phyloP scores from a whole-genome alignment of 805 yeast species.

The Huiozyma naganishii region DNA sequence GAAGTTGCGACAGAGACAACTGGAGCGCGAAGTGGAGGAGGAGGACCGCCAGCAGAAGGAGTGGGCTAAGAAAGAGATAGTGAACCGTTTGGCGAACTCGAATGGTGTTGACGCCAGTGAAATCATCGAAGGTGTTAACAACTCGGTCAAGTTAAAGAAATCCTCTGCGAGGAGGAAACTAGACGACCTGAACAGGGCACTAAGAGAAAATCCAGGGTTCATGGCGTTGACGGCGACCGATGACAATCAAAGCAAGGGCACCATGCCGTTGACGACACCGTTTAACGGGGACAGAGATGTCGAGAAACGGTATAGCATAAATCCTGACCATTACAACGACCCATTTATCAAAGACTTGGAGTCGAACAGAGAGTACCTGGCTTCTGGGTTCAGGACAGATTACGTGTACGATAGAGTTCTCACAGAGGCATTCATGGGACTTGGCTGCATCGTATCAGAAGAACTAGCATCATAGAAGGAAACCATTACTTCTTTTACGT shows the following conservation, averaged over 20 bases:
- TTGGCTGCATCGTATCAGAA: slow-evolving; percentile 66
- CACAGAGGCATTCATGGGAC: slow-evolving; percentile 82
- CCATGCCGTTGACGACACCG: slow-evolving; percentile 69
- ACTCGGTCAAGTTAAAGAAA: slow-evolving; percentile 44
- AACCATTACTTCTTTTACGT: neutral
- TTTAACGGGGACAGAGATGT: slow-evolving; percentile 79
- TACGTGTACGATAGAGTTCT: slow-evolving; percentile 64
- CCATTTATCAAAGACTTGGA: slow-evolving; percentile 47
- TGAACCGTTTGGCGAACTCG: slow-evolving; percentile 36
- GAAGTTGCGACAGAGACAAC: slow-evolving; percentile 35
- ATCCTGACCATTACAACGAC: slow-evolving; percentile 40
- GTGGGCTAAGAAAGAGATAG: slow-evolving; percentile 44
- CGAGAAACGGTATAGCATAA: slow-evolving; percentile 39
- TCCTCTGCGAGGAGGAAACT: slow-evolving; percentile 50
- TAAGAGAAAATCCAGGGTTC: slow-evolving; percentile 29
- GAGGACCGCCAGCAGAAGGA: slow-evolving; percentile 46
- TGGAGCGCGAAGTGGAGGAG: slow-evolving; percentile 57
- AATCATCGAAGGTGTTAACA: slow-evolving; percentile 42
- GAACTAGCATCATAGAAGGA: slow-evolving; percentile 31
- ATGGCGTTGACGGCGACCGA: slow-evolving; percentile 14
- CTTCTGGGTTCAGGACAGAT: slow-evolving; percentile 74
- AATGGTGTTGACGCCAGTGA: slow-evolving; percentile 20
- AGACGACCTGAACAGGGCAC: slow-evolving; percentile 30
- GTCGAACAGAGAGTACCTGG: slow-evolving; percentile 55
- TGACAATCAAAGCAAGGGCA: slow-evolving; percentile 7